Base-by-base conservation (phyloP, 495 filamentous ascomycete genomes). In the Neurospora sp. region DNA sequence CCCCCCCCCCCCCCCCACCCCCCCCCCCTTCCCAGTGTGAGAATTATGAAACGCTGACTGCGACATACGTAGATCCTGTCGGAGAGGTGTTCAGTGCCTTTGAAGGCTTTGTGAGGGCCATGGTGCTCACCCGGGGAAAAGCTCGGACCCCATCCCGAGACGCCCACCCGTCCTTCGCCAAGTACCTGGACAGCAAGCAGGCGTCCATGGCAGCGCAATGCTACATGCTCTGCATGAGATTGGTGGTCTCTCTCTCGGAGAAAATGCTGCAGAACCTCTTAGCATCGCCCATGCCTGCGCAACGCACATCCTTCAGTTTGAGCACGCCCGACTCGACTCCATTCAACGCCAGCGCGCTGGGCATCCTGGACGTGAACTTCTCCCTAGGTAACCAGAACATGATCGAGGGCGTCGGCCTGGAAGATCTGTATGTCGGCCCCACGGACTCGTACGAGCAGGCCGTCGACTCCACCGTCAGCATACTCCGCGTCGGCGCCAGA, bases 401-500 rank as follows among this genome's bases (percentile, higher is more conserved):
- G 65, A 69, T 69, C 16, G 65, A 69, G n/a, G 65, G 65, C 65
- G 65, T 69, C 65, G 31, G 31, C 65, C 65, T 69, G n/a, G 65
- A 38, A 35, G 65, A 38, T 69, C 65, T 69, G 65, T 69, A 69
- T 69, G 39, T 69, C 65, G 65, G 65, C 65, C 65, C 65, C 65
- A 38, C 65, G n/a, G 65, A 69, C 65, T 22, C 65, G 31, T 69
- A 69, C 65, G 65, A 69, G 65, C 65, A 69, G 65, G 65, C 65
- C 65, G 65, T 69, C 65, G 65, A 69, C 65, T 69, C 65, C n/a
- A 69, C 65, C 65, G 65, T 69, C 65, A 69, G 65, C 65, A 69
- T 69, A 69, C 65, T 69, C 65, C 8, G 65, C 65, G 65, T 69
- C 65, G 65, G 65, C 65, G 27, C 27, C 65, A 69, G 65, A 69